Evolutionary conservation across 257 asterid species (phyloP), one percentile per base, ranked within the genome.

Genomic region (Nicotiana attenuata): DNA sequence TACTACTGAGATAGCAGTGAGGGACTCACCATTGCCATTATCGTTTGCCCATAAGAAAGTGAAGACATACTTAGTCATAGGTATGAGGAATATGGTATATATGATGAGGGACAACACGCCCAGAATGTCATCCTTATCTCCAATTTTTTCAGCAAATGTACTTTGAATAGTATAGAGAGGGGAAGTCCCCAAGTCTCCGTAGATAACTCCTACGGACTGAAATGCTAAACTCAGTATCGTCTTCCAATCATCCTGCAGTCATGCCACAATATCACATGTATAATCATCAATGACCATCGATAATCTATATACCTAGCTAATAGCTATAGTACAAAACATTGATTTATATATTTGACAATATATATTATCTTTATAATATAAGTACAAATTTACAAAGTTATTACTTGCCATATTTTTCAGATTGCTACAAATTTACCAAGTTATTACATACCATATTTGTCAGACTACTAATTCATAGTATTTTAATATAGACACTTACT

Each of bases 111-210:
- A 92, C 7, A 91, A 64, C 5, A 91, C 94, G 0, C 95, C 98
- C 1, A 92, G 59, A 15, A 92, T 80, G 76, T 94, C 97, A 7
- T 94, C 41, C 1, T 60, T 81, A 87, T 92, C 63, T 1, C 79
- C 38, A 41, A 93, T 87, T 2, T 82, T 88, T 4, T 88, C 77
- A 0, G 91, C 10, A 59, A 92, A 94, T 4, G 91, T 67, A 80
- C 94, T 91, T 11, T 90, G 59, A 56, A 53, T 92, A 29, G 92
- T 97, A 67, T 94, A 94, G 52, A 94, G 81, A 5, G 97, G 98
- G 41, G 98, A 94, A 2, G 98, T 92, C 65, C 98, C 98, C 8
- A 92, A 89, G 83, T 94, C 97, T 24, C 97, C 97, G 20, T 94
- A 92, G 65, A 94, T 90, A 1, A 94, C 88, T 24, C 98, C 98